Conservation (phyloP, 2,329 filamentous ascomycete genomes). For the Aspergillus nomiae region DNA sequence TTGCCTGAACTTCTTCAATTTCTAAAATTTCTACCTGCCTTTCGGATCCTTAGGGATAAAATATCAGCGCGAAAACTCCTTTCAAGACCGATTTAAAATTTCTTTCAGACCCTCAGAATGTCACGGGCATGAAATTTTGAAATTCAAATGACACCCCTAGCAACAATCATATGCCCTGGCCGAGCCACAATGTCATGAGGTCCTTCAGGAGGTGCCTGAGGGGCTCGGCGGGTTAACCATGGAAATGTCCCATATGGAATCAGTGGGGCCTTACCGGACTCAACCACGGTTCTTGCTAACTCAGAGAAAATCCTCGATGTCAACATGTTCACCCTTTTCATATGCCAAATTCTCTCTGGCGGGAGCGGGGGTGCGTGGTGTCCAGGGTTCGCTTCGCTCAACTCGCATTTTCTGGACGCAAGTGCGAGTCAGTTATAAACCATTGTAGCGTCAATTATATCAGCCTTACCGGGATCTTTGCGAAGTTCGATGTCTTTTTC, state of each 20-base stretch:
- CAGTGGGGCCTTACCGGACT: not conserved
- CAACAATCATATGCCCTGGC: too few relatives aligned
- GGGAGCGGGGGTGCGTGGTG: slow-evolving; percentile 22
- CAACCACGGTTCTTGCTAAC: not conserved
- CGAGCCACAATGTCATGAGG: not conserved
- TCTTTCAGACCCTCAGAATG: too few relatives aligned
- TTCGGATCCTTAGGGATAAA: too few relatives aligned
- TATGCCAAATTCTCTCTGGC: slow-evolving; percentile 13
- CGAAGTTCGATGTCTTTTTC: slow-evolving; percentile 23
- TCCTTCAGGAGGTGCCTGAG: not conserved
- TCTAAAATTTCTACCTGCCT: too few relatives aligned
- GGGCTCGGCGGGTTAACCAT: not conserved
- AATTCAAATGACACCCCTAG: too few relatives aligned
- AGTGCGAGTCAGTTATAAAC: slow-evolving; percentile 10
- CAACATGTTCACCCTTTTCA: slow-evolving; percentile 26
- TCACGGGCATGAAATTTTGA: too few relatives aligned
- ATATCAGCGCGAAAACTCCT: too few relatives aligned
- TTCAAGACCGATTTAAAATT: too few relatives aligned
- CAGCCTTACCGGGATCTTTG: slow-evolving; percentile 21
- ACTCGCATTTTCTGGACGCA: slow-evolving; percentile 22
- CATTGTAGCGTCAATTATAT: not conserved
- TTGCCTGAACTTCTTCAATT: too few relatives aligned
- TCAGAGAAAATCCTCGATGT: slow-evolving; percentile 23
- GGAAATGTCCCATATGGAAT: not conserved
- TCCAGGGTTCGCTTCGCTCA: slow-evolving; percentile 21